These are phyloP conservation scores for Diplodia sapinea DNA, from an alignment of 2,329 filamentous ascomycete genomes.

Conservation along the genomic window DNA sequence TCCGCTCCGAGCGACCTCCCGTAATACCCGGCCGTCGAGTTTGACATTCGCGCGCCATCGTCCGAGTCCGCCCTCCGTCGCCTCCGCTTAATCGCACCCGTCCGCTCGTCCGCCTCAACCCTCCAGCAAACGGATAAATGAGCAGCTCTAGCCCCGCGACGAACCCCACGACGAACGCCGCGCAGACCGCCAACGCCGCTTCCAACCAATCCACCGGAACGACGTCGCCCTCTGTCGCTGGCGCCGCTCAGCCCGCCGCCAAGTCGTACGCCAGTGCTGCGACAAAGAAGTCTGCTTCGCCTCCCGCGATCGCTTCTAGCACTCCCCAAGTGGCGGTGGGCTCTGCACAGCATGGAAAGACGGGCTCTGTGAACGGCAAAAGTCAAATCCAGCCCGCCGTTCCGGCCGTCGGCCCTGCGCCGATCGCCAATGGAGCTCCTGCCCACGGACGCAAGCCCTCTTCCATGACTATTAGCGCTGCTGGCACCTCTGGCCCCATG, in stretches of 20 bases:
- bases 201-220: conserved; percentile 57
- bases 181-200: conserved; percentile 54
- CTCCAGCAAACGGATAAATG: conserved; percentile 56
- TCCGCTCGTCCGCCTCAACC: conserved; percentile 32
- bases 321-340: conserved; percentile 60
- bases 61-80: conserved; percentile 4
- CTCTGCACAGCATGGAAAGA: conserved; percentile 54
- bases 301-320: conserved; percentile 57
- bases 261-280: conserved; percentile 68
- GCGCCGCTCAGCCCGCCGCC: conserved; percentile 62
- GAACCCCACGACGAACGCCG: conserved; percentile 55
- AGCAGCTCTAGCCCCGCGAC: conserved; percentile 64
- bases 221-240: conserved; percentile 58
- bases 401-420: conserved; percentile 63
- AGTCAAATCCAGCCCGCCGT: conserved; percentile 72
- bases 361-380: conserved; percentile 75
- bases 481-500: conserved; percentile 75
- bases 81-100: conserved; percentile 32
- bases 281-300: conserved; percentile 61
- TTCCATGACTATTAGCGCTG: conserved; percentile 89
- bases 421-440: conserved; percentile 66
- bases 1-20: conserved; percentile 34
- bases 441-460: conserved; percentile 85
- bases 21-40: conserved; percentile 37
- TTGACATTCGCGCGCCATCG: conserved; percentile 41